Base-by-base conservation (phyloP, 2,329 filamentous ascomycete species). In the Penicillium sp. region DNA sequence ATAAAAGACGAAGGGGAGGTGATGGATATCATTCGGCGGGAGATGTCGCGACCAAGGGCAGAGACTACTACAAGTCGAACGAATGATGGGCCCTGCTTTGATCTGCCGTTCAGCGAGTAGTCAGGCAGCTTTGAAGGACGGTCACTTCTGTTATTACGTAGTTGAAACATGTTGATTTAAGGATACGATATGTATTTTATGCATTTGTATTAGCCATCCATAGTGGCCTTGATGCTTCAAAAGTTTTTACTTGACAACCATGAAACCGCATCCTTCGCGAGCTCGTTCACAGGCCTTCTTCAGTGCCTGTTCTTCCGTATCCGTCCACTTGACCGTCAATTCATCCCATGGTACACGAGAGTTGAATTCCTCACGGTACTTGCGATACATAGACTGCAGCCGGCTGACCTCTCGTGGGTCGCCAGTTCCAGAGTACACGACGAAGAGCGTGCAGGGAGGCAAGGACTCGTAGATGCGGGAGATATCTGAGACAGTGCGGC, bases 351-450 rank as follows among this genome's bases (percentile, higher is more conserved):
- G 78, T 60, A 88, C 88, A 74, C 84, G 85, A 22, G 82, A 81
- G 59, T 81, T 78, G 69, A 84, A 88, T 69, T 89, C 87, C 57
- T 82, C 79, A 58, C 83, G 83, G 71, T 85, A 86, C 59, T 78
- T 78, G 67, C 82, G 80, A 59, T 88, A 84, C 78, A 87, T 78
- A 1, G 76, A 78, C 69, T 88, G 85, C 67, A 89, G 73, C 30
- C 84, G 81, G 44, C 80, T 76, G 47, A 87, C 79, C 59, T 86
- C 83, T 33, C 85, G 78, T 26, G 87, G 86, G 69, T 89, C 86
- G 33, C 85, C 85, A 2, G 85, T 87, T n/a, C 87, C 87, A 60
- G 83, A 86, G 73, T 88, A 89, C 33, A 89, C 83, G 30, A 89
- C 80, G 58, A 89, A 82, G 10, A 87, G 82, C 1, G 86, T 88